A percentile compares a stretch with the other conserved stretches of the same genome.
Evolutionary conservation across 2,329 filamentous ascomycete species (phyloP).

Genomic region (Nigrospora osmanthi): DNA sequence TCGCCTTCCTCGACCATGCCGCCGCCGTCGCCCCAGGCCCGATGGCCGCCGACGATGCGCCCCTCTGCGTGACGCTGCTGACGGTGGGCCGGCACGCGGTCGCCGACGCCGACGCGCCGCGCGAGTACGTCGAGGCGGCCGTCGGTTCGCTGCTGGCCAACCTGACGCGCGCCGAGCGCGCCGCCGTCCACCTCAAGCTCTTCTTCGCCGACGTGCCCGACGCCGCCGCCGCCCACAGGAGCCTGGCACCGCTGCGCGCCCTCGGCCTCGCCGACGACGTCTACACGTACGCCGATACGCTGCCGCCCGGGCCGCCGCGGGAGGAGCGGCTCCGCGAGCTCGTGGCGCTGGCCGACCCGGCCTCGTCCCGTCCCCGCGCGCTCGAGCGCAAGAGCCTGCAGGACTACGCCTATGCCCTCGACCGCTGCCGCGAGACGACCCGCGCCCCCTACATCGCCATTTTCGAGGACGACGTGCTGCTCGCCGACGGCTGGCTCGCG

Average conservation of each 20-base stretch:
- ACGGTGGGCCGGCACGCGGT: constrained; percentile 17
- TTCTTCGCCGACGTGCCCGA: constrained; percentile 22
- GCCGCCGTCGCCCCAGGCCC: constrained; percentile 9
- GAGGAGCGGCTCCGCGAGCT: constrained; percentile 11
- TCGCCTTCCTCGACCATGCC: constrained; percentile 14
- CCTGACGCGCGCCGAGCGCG: constrained; percentile 17
- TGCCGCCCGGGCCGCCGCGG: constrained; percentile 4
- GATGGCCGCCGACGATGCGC: constrained; percentile 11
- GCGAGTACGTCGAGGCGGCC: constrained; percentile 1
- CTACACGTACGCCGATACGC: constrained; percentile 15
- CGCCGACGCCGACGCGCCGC: background rate
- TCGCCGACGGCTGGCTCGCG: constrained; percentile 21
- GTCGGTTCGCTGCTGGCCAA: constrained; percentile 20
- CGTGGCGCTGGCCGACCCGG: constrained; percentile 11
- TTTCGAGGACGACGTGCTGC: constrained; percentile 21
- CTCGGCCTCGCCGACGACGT: constrained; percentile 17
- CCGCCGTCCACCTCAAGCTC: constrained; percentile 16
- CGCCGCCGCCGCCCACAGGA: constrained; percentile 15
- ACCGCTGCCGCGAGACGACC: constrained; percentile 16
- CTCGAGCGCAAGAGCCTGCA: constrained; percentile 19
- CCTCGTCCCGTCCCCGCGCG: constrained; percentile 10
- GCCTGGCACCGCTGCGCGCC: constrained; percentile 10
- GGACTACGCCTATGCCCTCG: constrained; percentile 20
- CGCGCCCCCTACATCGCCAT: constrained; percentile 20
- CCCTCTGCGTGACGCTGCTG: constrained; percentile 19